phyloP scores from a whole-genome alignment of 495 filamentous ascomycete genomes.

The Delitschia confertaspora region DNA sequence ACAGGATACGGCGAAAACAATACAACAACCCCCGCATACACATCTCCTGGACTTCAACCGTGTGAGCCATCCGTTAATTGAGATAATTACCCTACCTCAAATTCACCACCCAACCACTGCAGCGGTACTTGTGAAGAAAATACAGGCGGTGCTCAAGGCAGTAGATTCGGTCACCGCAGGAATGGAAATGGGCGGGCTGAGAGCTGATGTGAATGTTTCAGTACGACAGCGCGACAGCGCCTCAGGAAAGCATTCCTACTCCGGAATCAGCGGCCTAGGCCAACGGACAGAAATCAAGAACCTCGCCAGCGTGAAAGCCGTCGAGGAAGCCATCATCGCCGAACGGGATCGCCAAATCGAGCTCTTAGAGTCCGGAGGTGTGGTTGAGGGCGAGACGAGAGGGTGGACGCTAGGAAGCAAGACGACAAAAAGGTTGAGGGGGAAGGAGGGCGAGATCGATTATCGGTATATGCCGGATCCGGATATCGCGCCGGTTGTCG shows the following conservation, averaged over 20 bases:
- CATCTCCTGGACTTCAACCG: constrained; percentile 90
- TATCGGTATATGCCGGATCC: constrained; percentile 99
- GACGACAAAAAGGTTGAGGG: constrained; percentile 65
- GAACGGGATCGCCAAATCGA: constrained; percentile 83
- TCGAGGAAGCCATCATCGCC: constrained; percentile 85
- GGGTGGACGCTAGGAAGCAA: constrained; percentile 82
- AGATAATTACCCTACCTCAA: constrained; percentile 85
- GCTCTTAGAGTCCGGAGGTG: constrained; percentile 68
- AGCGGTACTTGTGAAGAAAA: constrained; percentile 76
- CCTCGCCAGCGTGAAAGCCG: constrained; percentile 83
- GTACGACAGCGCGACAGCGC: constrained; percentile 49
- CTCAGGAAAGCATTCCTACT: constrained; percentile 38
- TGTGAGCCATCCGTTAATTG: constrained; percentile 79
- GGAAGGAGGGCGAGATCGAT: constrained; percentile 95
- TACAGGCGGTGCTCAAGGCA: constrained; percentile 71
- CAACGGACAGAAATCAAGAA: constrained; percentile 98
- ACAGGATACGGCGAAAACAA: constrained; percentile 94
- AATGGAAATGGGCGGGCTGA: constrained; percentile 86
- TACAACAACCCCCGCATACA: constrained; percentile 60
- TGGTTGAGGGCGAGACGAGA: constrained; percentile 77
- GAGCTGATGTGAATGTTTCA: constrained; percentile 94
- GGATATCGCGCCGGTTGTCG: constrained; percentile 70
- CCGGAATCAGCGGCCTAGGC: constrained; percentile 55
- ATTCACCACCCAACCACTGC: constrained; percentile 80
- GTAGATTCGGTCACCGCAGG: constrained; percentile 77